Percentiles rank a stretch among this genome's conserved stretches.
Conservation (phyloP, 805 yeast genomes). For the Vanderwaltozyma verrucispora region DNA sequence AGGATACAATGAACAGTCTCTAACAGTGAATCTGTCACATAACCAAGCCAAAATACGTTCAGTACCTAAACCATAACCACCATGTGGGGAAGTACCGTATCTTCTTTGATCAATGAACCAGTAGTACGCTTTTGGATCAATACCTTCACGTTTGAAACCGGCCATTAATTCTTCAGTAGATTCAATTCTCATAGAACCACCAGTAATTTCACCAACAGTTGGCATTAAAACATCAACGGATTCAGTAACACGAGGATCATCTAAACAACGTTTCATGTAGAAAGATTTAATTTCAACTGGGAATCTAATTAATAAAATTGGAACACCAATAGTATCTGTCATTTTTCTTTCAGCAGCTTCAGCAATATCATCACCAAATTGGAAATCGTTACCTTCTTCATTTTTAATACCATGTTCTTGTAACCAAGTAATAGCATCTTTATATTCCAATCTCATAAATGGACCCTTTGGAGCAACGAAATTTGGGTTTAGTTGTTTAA, state of each 20-base stretch:
- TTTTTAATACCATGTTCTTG: constrained; percentile 89
- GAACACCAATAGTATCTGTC: constrained; percentile 91
- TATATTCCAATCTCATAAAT: constrained; percentile 84
- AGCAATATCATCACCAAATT: constrained; percentile 97
- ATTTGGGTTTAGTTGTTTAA: constrained; percentile 85
- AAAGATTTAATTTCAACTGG: constrained; percentile 96
- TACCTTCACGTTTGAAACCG: constrained; percentile 89
- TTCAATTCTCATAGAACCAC: constrained; percentile 97
- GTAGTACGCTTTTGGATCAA: constrained; percentile 75
- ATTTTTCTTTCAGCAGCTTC: constrained; percentile 99
- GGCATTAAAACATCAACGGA: constrained; percentile 98
- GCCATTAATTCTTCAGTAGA: constrained; percentile 72
- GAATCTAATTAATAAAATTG: constrained; percentile 86
- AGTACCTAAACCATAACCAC: constrained; percentile 98
- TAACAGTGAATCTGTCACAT: constrained; percentile 93
- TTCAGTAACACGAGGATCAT: constrained; percentile 92
- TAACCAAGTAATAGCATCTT: constrained; percentile 89
- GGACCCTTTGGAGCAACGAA: constrained; percentile 78
- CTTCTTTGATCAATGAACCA: constrained; percentile 95
- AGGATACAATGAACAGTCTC: constrained; percentile 97
- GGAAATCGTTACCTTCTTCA: constrained; percentile 88
- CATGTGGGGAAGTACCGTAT: constrained; percentile 97
- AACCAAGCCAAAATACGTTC: constrained; percentile 98
- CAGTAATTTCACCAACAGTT: constrained; percentile 96
- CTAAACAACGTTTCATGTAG: constrained; percentile 90